Conservation (phyloP, 2,329 filamentous ascomycete species). For the Ascochyta rabiei region DNA sequence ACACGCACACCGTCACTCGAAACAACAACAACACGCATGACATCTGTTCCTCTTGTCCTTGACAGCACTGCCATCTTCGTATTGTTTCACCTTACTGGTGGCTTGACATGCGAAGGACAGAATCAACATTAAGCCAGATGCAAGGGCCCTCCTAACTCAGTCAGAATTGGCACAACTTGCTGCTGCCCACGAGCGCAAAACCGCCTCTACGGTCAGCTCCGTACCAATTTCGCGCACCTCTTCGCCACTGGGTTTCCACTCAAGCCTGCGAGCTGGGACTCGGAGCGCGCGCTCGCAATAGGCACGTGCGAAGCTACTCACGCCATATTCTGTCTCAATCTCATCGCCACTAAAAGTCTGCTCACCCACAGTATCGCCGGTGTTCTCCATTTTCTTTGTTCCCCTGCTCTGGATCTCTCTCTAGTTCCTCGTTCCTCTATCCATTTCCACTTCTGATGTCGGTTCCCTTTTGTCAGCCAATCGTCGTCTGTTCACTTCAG, state of each 20-base stretch:
- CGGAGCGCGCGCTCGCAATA: conserved; percentile 16
- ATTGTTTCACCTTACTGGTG: conserved; percentile 1
- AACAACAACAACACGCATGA: conserved; percentile 1
- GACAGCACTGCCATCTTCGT: neutral
- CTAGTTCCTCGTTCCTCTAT: conserved; percentile 20
- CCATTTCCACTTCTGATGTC: conserved; percentile 3
- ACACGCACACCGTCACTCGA: neutral
- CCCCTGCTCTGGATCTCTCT: conserved; percentile 13
- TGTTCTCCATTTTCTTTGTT: conserved; percentile 10
- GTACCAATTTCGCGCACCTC: neutral
- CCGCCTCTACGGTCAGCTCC: conserved; percentile 2
- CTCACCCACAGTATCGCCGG: neutral
- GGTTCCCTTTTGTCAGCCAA: conserved; percentile 6
- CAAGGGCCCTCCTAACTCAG: conserved; percentile 9
- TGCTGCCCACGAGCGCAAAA: conserved; percentile 6
- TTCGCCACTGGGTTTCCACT: neutral
- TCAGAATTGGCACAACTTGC: conserved; percentile 2
- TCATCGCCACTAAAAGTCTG: conserved; percentile 3
- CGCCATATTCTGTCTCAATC: conserved; percentile 2
- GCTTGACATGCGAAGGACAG: neutral
- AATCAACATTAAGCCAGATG: neutral
- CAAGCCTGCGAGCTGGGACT: conserved; percentile 2
- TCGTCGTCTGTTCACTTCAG: neutral
- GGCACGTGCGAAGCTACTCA: conserved; percentile 11
- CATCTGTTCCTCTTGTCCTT: neutral